phyloP scores from a whole-genome alignment of 2,329 filamentous ascomycete species.

The Pseudogymnoascus sp. region DNA sequence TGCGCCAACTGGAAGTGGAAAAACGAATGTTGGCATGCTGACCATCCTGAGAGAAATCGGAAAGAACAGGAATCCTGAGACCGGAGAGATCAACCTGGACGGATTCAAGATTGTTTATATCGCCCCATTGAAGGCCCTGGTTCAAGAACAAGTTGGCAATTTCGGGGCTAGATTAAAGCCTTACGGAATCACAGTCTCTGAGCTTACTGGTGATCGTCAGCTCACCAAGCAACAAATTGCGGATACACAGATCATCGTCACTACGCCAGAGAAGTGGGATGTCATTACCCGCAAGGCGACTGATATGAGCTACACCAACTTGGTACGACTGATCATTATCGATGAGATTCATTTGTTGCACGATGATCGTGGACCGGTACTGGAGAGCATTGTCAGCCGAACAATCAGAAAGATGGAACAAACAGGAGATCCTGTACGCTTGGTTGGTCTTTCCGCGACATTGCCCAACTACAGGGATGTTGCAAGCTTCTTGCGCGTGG shows the following conservation, averaged over 20 bases:
- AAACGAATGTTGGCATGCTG: slow-evolving; percentile 98
- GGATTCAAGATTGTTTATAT: slow-evolving; percentile 99
- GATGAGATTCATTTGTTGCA: slow-evolving; percentile 97
- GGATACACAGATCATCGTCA: slow-evolving; percentile 96
- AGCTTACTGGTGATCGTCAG: slow-evolving; percentile 93
- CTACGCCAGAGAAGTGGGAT: slow-evolving; percentile 98
- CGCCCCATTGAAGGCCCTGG: slow-evolving; percentile 87
- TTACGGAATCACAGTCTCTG: slow-evolving; percentile 88
- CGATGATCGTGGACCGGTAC: slow-evolving; percentile 90
- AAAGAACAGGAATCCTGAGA: slow-evolving; percentile 81
- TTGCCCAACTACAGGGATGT: slow-evolving; percentile 96
- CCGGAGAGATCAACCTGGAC: slow-evolving; percentile 90
- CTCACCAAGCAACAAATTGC: slow-evolving; percentile 98
- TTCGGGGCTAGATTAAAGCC: slow-evolving; percentile 85
- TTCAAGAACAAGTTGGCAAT: slow-evolving; percentile 97
- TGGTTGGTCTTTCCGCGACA: slow-evolving; percentile 89
- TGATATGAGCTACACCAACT: slow-evolving; percentile 90
- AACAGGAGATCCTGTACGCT: slow-evolving; percentile 83
- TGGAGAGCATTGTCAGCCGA: slow-evolving; percentile 93
- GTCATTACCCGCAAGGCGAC: slow-evolving; percentile 97
- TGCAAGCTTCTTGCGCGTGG: slow-evolving; percentile 86
- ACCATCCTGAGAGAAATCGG: slow-evolving; percentile 93
- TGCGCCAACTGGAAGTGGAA: slow-evolving; percentile 92
- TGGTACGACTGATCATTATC: slow-evolving; percentile 93
- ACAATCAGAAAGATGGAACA: slow-evolving; percentile 91